Percentiles rank a stretch among this genome's conserved stretches.
These are phyloP conservation scores for Malus fusca DNA, from an alignment of 306 rosid genomes.

Conservation along the genomic window DNA sequence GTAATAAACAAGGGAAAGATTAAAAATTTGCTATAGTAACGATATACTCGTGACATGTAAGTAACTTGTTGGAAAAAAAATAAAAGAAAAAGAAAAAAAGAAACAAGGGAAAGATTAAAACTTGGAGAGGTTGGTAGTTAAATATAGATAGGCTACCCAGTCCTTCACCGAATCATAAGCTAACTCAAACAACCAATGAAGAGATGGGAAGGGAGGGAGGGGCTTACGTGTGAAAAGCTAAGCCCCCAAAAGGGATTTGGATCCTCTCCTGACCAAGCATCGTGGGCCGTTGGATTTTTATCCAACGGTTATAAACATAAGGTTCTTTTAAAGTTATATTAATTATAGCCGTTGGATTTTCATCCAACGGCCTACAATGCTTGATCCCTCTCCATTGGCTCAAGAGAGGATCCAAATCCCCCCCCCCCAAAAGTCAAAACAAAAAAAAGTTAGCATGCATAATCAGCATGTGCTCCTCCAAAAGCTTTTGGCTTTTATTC, in stretches of 20 bases:
- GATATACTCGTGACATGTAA: too few species aligned
- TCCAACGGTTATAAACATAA: too few species aligned
- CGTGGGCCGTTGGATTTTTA: too few species aligned
- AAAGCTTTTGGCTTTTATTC: not conserved
- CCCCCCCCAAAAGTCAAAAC: conserved; percentile 35
- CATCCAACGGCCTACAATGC: too few species aligned
- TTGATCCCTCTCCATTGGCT: too few species aligned
- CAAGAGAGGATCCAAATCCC: too few species aligned
- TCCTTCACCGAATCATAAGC: conserved; percentile 45
- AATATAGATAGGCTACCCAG: conserved; percentile 41
- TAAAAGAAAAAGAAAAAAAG: not conserved
- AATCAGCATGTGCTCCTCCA: not conserved
- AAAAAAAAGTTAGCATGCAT: not conserved
- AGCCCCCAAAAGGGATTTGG: conserved; percentile 17
- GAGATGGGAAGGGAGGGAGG: not conserved
- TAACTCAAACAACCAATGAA: conserved; percentile 44
- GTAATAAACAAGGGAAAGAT: not conserved
- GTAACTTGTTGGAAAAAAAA: too few species aligned
- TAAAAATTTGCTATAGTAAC: not conserved
- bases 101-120: not conserved
- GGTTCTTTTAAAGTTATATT: too few species aligned
- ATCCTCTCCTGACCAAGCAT: too few species aligned
- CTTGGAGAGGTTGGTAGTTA: conserved; percentile 30
- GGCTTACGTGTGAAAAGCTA: not conserved
- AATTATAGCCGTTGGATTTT: too few species aligned